Evolutionary conservation across 2,329 filamentous ascomycete species (phyloP), one percentile per base, ranked within the genome.

Genomic region (Pestalotiopsis sp.): DNA sequence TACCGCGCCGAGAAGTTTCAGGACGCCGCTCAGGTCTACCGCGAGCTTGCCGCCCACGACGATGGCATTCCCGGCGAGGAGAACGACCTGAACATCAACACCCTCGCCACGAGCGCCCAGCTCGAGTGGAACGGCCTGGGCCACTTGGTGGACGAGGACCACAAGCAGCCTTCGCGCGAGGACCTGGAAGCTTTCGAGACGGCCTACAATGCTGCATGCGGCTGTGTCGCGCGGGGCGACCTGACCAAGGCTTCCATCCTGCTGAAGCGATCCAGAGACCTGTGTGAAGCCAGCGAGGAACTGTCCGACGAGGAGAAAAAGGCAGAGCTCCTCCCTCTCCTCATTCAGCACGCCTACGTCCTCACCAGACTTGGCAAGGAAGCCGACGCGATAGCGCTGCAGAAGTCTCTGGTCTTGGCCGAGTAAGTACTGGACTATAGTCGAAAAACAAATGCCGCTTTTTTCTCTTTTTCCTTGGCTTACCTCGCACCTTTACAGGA

Each of bases 121-220:
- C 81, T 93, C 13, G 86, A 91, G 71, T 95, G 92, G 92, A 82
- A 87, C 64, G 89, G 89, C 4, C 82, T 83, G 63, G 86, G 85
- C 20, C 80, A 86, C 71, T 75, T 85, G 56, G 82, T 86, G 52
- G 78, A 81, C n/a, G 76, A 79, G 41, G 83, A 83, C 72, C 87
- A 88, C 78, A 88, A 87, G 75, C 83, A 88, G 75, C 83, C 86
- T 9, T 81, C 81, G 6, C 82, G 86, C 69, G 89, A 90, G 70
- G 89, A 93, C 73, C 80, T 92, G 31, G 92, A 94, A 71, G 88
- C 91, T 2, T 96, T 96, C 73, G 93, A 96, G 82, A 91, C 92
- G 31, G 91, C 92, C 12, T 97, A 93, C 81, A 97, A 97, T 78
- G 87, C 89, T 27, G 93, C 92, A 9, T 95, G 93, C 78, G 86